These are phyloP conservation scores for Medicago lupulina DNA, from an alignment of 306 rosid genomes.

Conservation along the genomic window DNA sequence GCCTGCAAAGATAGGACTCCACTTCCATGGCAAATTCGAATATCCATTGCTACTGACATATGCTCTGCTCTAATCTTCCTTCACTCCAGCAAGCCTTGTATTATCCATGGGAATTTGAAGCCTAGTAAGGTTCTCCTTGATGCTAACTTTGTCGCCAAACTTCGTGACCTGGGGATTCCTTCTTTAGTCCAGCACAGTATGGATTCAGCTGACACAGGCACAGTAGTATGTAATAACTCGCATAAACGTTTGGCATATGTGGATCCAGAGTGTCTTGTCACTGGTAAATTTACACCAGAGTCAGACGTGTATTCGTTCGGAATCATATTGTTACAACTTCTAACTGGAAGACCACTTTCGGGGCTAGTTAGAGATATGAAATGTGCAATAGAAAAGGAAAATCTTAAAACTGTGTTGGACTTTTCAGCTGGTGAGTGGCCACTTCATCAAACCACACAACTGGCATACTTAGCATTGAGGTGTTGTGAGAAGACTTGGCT, in stretches of 20 bases:
- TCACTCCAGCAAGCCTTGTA: constrained; percentile 69
- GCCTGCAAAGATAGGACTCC: constrained; percentile 58
- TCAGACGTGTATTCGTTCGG: constrained; percentile 92
- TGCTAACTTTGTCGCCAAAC: constrained; percentile 74
- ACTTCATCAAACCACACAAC: constrained; percentile 58
- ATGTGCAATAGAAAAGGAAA: constrained; percentile 69
- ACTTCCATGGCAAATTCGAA: constrained; percentile 87
- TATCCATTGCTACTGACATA: constrained; percentile 69
- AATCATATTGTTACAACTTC: constrained; percentile 64
- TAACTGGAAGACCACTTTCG: constrained; percentile 70
- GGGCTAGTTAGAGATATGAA: constrained; percentile 69
- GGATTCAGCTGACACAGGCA: constrained; percentile 47
- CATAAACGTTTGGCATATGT: constrained; percentile 55
- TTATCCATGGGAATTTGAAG: constrained; percentile 87
- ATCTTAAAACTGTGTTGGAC: constrained; percentile 68
- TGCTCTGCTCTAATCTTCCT: constrained; percentile 90
- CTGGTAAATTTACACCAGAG: constrained; percentile 67
- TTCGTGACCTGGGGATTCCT: constrained; percentile 71
- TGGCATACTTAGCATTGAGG: constrained; percentile 77
- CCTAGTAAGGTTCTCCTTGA: constrained; percentile 89
- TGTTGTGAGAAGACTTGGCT: constrained; percentile 62
- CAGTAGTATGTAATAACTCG: constrained; percentile 22
- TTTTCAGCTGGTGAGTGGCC: constrained; percentile 97
- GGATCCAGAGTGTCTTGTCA: constrained; percentile 76
- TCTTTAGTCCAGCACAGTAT: constrained; percentile 57